These are phyloP conservation scores for Angophora floribunda DNA, from an alignment of 345 rosid genomes.

Conservation along the genomic window DNA sequence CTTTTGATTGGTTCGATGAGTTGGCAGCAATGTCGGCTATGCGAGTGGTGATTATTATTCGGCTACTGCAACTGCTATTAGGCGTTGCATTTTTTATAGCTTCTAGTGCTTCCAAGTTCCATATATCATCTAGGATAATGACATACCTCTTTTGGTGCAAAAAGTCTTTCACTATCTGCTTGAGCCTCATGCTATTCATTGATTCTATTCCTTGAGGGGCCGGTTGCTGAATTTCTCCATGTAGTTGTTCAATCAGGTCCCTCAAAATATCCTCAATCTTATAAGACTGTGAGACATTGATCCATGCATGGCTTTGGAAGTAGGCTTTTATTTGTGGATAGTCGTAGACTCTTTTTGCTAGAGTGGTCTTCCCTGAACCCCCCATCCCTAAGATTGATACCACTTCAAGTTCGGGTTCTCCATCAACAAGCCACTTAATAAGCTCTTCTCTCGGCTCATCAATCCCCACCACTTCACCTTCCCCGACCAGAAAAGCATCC, in stretches of 20 bases:
- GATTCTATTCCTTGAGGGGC: neutral
- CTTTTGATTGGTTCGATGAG: too few relatives aligned
- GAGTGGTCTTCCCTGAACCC: neutral
- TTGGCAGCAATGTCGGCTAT: too few relatives aligned
- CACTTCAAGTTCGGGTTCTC: neutral
- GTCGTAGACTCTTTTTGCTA: neutral
- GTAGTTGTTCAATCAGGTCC: neutral
- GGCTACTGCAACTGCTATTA: too few relatives aligned
- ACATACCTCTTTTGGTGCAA: neutral
- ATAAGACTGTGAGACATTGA: neutral
- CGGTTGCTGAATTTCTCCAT: neutral
- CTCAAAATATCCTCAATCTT: neutral
- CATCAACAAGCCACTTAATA: neutral
- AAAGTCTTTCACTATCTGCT: neutral
- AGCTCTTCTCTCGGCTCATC: neutral
- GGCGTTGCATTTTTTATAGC: too few relatives aligned
- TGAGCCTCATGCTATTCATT: fast-evolving
- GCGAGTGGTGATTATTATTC: too few relatives aligned
- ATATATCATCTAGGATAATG: neutral
- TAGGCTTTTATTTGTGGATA: neutral
- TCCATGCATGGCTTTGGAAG: neutral
- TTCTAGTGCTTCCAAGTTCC: fast-evolving
- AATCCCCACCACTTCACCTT: neutral
- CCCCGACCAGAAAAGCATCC: neutral
- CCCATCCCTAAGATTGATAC: neutral